These are phyloP conservation scores for Clavispora vitiphila DNA, from an alignment of 805 yeast genomes.

Conservation along the genomic window DNA sequence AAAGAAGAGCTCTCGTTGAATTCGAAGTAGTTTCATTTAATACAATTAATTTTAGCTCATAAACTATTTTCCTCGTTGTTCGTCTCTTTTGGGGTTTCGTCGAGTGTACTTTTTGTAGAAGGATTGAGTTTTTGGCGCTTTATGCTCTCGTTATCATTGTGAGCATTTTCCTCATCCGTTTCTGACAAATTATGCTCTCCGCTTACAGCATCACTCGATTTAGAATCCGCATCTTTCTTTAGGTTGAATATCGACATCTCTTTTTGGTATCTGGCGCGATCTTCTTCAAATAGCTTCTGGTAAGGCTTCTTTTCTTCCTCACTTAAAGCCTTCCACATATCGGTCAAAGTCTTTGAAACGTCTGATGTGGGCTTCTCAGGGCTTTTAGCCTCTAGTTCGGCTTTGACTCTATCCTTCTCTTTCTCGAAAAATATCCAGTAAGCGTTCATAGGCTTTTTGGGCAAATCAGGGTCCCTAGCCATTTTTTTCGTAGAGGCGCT, in stretches of 20 bases:
- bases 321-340: conserved; percentile 74
- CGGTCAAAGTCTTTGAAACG: conserved; percentile 73
- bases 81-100: background rate
- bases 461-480: conserved; percentile 75
- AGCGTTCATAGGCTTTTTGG: conserved; percentile 88
- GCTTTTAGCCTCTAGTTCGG: conserved; percentile 47
- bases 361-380: conserved; percentile 49
- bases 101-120: background rate
- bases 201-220: background rate
- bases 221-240: conserved; percentile 2
- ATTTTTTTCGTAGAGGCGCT: conserved; percentile 24
- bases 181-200: background rate
- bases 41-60: background rate
- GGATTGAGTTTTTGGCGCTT: background rate
- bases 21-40: background rate
- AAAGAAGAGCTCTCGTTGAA: background rate
- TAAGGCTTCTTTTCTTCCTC: conserved; percentile 70
- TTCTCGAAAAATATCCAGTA: conserved; percentile 81
- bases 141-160: background rate
- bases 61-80: background rate
- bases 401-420: conserved; percentile 70
- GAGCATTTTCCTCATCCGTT: background rate
- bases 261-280: conserved; percentile 64
- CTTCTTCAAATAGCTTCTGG: conserved; percentile 71
- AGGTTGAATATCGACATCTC: conserved; percentile 58